phyloP scores from a whole-genome alignment of 257 asterid genomes.

The Capsicum pubescens region DNA sequence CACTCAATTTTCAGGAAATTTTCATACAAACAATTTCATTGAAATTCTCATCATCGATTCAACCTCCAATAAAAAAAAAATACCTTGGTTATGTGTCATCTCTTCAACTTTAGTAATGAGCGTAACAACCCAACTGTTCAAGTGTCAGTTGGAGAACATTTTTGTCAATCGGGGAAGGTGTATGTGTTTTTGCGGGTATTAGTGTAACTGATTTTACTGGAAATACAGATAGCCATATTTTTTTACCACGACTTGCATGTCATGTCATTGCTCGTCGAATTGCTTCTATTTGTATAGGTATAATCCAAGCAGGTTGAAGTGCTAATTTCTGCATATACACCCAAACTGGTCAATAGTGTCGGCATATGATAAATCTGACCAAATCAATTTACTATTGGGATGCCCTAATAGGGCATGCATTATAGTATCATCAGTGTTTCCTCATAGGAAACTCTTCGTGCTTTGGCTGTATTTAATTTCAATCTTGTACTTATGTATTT shows the following conservation, averaged over 20 bases:
- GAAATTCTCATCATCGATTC: neutral
- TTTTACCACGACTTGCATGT: neutral
- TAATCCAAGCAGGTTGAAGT: neutral
- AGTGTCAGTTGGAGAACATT: neutral
- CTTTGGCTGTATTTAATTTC: slow-evolving; percentile 34
- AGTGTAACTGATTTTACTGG: neutral
- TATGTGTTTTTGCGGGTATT: neutral
- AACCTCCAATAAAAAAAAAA: neutral
- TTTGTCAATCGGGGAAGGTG: neutral
- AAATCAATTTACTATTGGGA: neutral
- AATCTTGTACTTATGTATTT: slow-evolving; percentile 47
- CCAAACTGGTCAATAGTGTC: neutral
- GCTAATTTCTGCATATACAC: neutral
- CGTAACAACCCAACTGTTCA: neutral
- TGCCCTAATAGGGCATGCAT: neutral
- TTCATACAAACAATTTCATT: neutral
- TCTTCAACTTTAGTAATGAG: no score
- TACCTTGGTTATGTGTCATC: no score
- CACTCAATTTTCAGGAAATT: neutral
- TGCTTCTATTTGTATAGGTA: neutral
- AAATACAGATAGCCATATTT: neutral
- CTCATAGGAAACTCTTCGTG: neutral
- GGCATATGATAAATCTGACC: neutral
- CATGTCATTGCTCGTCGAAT: neutral
- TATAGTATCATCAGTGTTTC: neutral